phyloP scores from a whole-genome alignment of 805 yeast genomes.

The Yamadazyma takamatsuzukensis region DNA sequence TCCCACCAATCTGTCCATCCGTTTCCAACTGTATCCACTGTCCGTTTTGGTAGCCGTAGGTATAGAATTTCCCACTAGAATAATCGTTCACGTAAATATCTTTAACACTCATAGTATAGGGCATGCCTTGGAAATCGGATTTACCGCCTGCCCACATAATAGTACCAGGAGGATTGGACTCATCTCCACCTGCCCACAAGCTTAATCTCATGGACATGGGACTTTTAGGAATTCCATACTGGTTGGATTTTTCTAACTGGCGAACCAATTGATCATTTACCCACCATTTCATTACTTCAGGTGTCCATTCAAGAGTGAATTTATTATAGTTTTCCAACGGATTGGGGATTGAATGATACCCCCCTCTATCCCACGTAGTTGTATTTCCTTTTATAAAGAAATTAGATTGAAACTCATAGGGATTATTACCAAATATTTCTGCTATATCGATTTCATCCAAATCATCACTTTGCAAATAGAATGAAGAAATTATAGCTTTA shows the following conservation, averaged over 20 bases:
- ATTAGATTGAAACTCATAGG: slow-evolving; percentile 29
- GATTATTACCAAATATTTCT: slow-evolving; percentile 37
- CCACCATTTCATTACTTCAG: slow-evolving; percentile 25
- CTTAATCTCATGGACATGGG: slow-evolving; percentile 36
- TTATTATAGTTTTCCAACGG: slow-evolving; percentile 23
- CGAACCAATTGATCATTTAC: slow-evolving; percentile 27
- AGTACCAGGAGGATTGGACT: slow-evolving; percentile 29
- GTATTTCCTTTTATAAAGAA: slow-evolving; percentile 39
- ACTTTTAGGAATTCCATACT: slow-evolving; percentile 30
- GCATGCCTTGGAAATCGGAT: slow-evolving; percentile 27
- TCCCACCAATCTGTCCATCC: slow-evolving; percentile 10
- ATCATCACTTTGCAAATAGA: slow-evolving; percentile 41
- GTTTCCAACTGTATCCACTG: slow-evolving; percentile 3
- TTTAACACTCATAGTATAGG: slow-evolving; percentile 29
- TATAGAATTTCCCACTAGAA: slow-evolving; percentile 24
- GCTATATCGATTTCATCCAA: slow-evolving; percentile 40
- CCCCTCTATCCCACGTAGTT: slow-evolving; percentile 32
- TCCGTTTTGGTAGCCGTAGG: slow-evolving; percentile 20
- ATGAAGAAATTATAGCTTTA: slow-evolving; percentile 33
- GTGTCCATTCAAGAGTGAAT: slow-evolving; percentile 38
- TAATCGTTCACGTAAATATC: slow-evolving; percentile 24
- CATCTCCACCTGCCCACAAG: slow-evolving; percentile 43
- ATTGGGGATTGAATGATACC: slow-evolving; percentile 24
- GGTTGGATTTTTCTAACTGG: slow-evolving; percentile 12
- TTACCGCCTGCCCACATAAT: slow-evolving; percentile 40